These are phyloP conservation scores for Xylaria sp. DNA, from an alignment of 2,329 filamentous ascomycete species.

Conservation along the genomic window DNA sequence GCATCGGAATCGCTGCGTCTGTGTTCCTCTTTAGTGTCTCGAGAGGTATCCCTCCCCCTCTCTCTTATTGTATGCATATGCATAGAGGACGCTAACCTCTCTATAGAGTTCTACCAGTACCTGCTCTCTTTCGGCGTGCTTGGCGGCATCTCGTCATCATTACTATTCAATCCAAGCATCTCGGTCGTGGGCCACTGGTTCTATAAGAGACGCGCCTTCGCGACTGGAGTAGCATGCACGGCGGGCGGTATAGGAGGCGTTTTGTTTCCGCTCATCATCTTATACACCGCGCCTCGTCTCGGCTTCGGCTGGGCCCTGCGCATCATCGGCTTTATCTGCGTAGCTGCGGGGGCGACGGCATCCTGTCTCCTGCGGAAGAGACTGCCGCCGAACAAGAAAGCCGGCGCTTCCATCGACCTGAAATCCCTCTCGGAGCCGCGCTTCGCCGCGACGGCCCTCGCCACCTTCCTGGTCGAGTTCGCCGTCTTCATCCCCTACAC, in stretches of 20 bases:
- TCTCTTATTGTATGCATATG: neutral
- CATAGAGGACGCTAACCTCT: conserved; percentile 6
- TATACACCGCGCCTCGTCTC: conserved; percentile 29
- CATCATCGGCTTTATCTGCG: conserved; percentile 27
- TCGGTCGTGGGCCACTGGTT: conserved; percentile 35
- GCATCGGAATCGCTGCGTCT: conserved; percentile 26
- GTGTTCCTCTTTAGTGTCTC: conserved; percentile 33
- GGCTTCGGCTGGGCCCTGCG: conserved; percentile 33
- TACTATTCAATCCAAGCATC: conserved; percentile 34
- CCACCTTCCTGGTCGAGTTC: conserved; percentile 32
- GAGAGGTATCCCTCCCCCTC: conserved; percentile 11
- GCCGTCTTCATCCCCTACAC: conserved; percentile 35
- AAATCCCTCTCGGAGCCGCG: conserved; percentile 25
- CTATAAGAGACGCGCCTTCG: conserved; percentile 29
- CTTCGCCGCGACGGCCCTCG: conserved; percentile 30
- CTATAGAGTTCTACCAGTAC: conserved; percentile 32
- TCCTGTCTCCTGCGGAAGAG: conserved; percentile 30
- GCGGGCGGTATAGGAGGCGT: conserved; percentile 34
- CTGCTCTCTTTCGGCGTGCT: conserved; percentile 35
- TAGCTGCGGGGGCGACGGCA: conserved; percentile 14
- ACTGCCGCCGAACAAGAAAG: conserved; percentile 33
- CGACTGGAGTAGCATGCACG: conserved; percentile 34
- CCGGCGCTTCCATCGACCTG: conserved; percentile 30
- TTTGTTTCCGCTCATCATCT: conserved; percentile 28
- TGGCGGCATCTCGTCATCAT: conserved; percentile 30